These are phyloP conservation scores for Ophiostoma ips DNA, from an alignment of 2,329 filamentous ascomycete genomes.

Conservation along the genomic window DNA sequence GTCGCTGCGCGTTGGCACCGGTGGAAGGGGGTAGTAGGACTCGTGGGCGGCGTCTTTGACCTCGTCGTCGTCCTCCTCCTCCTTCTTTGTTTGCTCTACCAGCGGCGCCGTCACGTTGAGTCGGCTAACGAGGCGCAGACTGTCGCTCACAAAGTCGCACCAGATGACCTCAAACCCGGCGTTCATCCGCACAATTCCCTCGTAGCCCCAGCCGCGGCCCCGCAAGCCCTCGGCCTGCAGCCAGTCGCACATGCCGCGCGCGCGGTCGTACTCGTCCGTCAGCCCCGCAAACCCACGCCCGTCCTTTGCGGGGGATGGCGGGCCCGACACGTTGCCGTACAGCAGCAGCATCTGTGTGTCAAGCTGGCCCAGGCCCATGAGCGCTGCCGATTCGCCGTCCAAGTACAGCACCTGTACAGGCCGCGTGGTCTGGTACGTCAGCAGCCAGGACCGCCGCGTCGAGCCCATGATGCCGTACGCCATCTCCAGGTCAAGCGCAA, in stretches of 20 bases:
- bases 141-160: constrained; percentile 34
- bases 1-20: constrained; percentile 23
- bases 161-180: constrained; percentile 38
- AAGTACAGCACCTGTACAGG: constrained; percentile 32
- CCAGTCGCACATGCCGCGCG: constrained; percentile 33
- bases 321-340: constrained; percentile 30
- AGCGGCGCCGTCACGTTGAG: constrained; percentile 33
- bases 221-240: constrained; percentile 25
- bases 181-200: constrained; percentile 37
- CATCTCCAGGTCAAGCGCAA: constrained; percentile 39
- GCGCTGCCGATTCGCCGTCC: constrained; percentile 34
- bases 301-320: constrained; percentile 14
- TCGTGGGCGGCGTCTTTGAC: constrained; percentile 3
- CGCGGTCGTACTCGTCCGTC: constrained; percentile 32
- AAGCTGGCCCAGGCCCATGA: constrained; percentile 32
- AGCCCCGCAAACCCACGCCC: constrained; percentile 23
- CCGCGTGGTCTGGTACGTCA: constrained; percentile 34
- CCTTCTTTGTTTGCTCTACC: constrained; percentile 1
- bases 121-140: constrained; percentile 27
- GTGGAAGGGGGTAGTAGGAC: constrained; percentile 24
- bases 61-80: neutral
- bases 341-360: constrained; percentile 36
- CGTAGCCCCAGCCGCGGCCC: constrained; percentile 32
- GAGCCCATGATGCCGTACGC: constrained; percentile 38
- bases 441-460: constrained; percentile 27